These are phyloP conservation scores for Cryphonectria radicalis DNA, from an alignment of 2,329 filamentous ascomycete genomes.

Conservation along the genomic window DNA sequence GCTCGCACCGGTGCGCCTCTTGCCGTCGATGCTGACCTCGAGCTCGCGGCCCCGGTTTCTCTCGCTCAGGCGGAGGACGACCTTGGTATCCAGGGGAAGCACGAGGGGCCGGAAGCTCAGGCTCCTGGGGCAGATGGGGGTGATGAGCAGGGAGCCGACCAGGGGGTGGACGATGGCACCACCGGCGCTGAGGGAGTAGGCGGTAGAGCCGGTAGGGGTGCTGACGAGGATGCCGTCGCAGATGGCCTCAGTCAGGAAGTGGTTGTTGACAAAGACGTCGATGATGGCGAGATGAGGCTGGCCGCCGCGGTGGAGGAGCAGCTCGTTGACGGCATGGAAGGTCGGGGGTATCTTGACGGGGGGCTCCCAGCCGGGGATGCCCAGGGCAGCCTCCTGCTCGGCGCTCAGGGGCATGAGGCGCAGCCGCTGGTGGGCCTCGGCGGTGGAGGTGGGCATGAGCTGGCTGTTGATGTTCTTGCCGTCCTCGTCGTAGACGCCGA, in stretches of 20 bases:
- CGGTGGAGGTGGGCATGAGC: slow-evolving; percentile 52
- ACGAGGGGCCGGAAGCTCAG: slow-evolving; percentile 91
- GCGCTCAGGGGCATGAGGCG: slow-evolving; percentile 34
- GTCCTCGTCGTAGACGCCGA: slow-evolving; percentile 77
- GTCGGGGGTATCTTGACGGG: slow-evolving; percentile 41
- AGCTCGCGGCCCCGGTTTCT: slow-evolving; percentile 78
- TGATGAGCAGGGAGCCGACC: slow-evolving; percentile 85
- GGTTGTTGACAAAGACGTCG: slow-evolving; percentile 85
- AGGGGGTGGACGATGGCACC: slow-evolving; percentile 94
- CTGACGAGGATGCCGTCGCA: slow-evolving; percentile 94
- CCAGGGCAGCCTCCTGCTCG: slow-evolving; percentile 28
- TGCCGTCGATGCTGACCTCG: slow-evolving; percentile 80
- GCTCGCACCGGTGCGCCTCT: slow-evolving; percentile 67
- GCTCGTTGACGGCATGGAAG: slow-evolving; percentile 86
- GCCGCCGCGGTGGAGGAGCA: slow-evolving; percentile 88
- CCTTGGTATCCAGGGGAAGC: slow-evolving; percentile 81
- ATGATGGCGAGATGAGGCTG: slow-evolving; percentile 91
- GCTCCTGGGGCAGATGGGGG: slow-evolving; percentile 90
- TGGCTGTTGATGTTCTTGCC: slow-evolving; percentile 63
- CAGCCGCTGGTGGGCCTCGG: slow-evolving; percentile 46
- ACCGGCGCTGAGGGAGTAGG: slow-evolving; percentile 91
- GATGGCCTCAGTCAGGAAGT: slow-evolving; percentile 90
- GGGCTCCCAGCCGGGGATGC: slow-evolving; percentile 24
- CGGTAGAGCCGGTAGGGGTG: slow-evolving; percentile 92
- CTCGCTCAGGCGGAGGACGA: slow-evolving; percentile 79